phyloP scores from a whole-genome alignment of 352 stramenopile species.

The Phytophthora multivora region DNA sequence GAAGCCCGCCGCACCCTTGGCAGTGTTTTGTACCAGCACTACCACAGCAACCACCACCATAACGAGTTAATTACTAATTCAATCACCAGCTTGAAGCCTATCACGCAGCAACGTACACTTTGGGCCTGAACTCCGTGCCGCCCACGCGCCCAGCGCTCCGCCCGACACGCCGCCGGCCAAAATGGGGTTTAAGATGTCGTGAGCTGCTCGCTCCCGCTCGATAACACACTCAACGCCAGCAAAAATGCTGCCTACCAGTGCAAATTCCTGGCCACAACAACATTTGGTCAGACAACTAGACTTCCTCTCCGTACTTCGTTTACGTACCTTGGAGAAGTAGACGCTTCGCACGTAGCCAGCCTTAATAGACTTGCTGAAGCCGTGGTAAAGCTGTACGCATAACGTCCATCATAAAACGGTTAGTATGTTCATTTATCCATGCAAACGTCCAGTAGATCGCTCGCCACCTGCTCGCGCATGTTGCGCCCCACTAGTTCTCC shows the following conservation, averaged over 20 bases:
- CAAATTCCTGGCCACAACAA: constrained; percentile 67
- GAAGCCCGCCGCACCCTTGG: constrained; percentile 80
- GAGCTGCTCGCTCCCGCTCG: constrained; percentile 76
- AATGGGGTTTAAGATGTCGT: constrained; percentile 82
- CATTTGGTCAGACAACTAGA: background rate
- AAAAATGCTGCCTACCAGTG: constrained; percentile 80
- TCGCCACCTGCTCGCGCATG: constrained; percentile 80
- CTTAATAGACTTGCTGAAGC: constrained; percentile 84
- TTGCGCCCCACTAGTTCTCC: constrained; percentile 84
- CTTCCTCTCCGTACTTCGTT: background rate
- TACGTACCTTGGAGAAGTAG: constrained; percentile 83
- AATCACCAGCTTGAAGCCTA: background rate
- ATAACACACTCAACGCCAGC: constrained; percentile 84
- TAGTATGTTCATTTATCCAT: background rate
- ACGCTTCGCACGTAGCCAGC: constrained; percentile 80
- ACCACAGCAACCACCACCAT: constrained; percentile 9
- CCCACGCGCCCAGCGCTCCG: constrained; percentile 69
- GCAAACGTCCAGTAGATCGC: background rate
- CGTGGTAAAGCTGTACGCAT: constrained; percentile 70
- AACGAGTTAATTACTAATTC: background rate
- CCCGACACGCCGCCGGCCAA: constrained; percentile 75
- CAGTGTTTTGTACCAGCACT: constrained; percentile 75
- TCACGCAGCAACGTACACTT: constrained; percentile 48
- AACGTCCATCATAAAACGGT: too few relatives aligned
- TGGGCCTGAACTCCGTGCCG: constrained; percentile 59